Evolutionary conservation across 352 stramenopile genomes (phyloP).

Genomic region (Pythium grandisporangium): DNA sequence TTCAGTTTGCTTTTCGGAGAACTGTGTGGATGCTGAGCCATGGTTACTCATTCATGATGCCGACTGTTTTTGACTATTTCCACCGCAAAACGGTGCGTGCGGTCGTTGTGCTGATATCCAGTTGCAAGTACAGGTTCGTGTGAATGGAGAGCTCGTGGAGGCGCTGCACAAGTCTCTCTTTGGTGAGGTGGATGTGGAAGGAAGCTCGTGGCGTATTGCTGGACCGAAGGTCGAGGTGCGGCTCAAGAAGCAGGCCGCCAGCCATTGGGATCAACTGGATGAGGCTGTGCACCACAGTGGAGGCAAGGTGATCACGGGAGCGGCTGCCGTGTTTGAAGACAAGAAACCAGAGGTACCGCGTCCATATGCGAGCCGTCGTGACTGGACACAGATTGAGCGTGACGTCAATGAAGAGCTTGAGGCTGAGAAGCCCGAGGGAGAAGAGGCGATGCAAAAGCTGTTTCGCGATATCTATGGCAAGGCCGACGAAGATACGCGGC

Average conservation of each 20-base stretch:
- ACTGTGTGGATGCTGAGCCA: no score
- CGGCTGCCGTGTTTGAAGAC: conserved; percentile 49
- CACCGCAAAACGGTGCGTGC: not conserved
- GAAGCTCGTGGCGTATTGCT: conserved; percentile 51
- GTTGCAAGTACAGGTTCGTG: conserved; percentile 32
- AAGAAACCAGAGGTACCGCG: conserved; percentile 47
- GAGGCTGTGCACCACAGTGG: conserved; percentile 34
- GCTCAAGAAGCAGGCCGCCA: conserved; percentile 59
- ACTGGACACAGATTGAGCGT: conserved; percentile 87
- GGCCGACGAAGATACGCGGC: conserved; percentile 83
- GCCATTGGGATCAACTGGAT: conserved; percentile 74
- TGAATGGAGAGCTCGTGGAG: conserved; percentile 45
- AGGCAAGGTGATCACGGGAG: conserved; percentile 34
- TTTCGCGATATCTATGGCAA: conserved; percentile 91
- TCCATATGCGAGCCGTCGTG: conserved; percentile 72
- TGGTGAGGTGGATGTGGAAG: conserved; percentile 47
- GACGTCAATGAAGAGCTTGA: conserved; percentile 73
- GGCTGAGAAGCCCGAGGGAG: conserved; percentile 84
- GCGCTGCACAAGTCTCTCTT: conserved; percentile 62
- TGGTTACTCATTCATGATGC: no score
- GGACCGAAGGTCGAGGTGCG: conserved; percentile 77
- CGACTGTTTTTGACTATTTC: not conserved
- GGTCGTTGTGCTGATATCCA: not conserved
- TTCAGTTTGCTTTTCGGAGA: no score
- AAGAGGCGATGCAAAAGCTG: conserved; percentile 88